Base-by-base conservation (phyloP, 177 flowering plant species). In the Vitis hybrid region DNA sequence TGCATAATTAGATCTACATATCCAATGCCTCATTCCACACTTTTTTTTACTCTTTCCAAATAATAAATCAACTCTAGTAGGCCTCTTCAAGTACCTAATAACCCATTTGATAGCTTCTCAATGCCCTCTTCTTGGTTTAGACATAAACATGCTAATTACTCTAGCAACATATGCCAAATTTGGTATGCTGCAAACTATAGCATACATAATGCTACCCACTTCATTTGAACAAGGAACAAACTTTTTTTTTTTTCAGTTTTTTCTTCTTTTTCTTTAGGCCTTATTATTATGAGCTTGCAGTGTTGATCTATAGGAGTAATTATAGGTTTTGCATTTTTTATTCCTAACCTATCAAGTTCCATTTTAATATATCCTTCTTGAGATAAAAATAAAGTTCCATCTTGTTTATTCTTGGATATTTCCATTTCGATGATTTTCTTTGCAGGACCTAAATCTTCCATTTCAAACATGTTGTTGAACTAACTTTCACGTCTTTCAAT, bases 381-480 rank as follows among this genome's bases (percentile, higher is more conserved):
- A 14, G 58, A 51, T 21, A 60, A 18, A 17, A 17, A 61, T 4
- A 56, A 17, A 30, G 17, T 1, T 49, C 66, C 34, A 3, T 10
- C 3, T 1, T 13, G 15, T 6, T 32, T 32, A 58, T 71, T 56
- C 23, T 60, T 56, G 0, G 0, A 10, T 2, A 76, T 72, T 18
- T 71, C 51, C 48, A 68, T 72, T 4, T 69, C 62, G 1, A 68
- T 39, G 14, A 63, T 72, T 9, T 57, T 58, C 49, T 17, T 62
- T 6, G 56, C 61, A 3, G 9, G 11, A 11, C 30, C 69, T 2
- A 75, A 15, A 18, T 70, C 67, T n/a, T 75, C 67, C 71, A 66
- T 75, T 71, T 71, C 71, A 70, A 71, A 70, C 3, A 48, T 49
- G 3, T 23, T 30, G 3, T 23, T 66, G 17, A 75, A 60, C 50